Percentiles rank a stretch among this genome's conserved stretches.
phyloP scores from a whole-genome alignment of 176 grass and related monocot genomes.

The Ensete glaucum region DNA sequence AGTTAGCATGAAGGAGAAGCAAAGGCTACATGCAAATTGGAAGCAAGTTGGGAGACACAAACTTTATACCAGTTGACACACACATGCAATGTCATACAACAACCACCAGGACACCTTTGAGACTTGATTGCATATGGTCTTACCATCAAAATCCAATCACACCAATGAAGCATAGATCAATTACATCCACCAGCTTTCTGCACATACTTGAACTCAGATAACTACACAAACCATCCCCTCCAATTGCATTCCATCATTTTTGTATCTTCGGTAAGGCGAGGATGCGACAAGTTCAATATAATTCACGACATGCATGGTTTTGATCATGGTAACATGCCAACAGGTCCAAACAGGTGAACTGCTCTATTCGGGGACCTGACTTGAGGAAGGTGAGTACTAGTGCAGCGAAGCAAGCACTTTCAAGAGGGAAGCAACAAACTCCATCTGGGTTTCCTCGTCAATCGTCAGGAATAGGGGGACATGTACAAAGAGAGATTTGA shows the following conservation, averaged over 20 bases:
- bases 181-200: not conserved
- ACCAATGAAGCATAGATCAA: not conserved
- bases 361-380: not conserved
- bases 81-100: not conserved
- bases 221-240: not conserved
- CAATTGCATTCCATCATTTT: not conserved
- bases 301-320: not conserved
- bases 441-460: slow-evolving; percentile 78
- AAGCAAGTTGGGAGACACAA: not conserved
- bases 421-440: slow-evolving; percentile 60
- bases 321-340: not conserved
- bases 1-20: not conserved
- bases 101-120: not conserved
- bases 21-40: not conserved
- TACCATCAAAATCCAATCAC: not conserved
- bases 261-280: not conserved
- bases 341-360: not conserved
- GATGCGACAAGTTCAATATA: not conserved
- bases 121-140: not conserved
- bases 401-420: slow-evolving; percentile 43
- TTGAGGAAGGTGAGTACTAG: slow-evolving; percentile 16
- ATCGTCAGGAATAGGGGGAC: slow-evolving; percentile 83
- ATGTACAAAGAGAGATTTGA: slow-evolving; percentile 88
- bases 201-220: not conserved
- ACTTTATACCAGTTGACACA: not conserved